These are phyloP conservation scores for Neurospora sp. DNA, from an alignment of 495 filamentous ascomycete genomes.

Conservation along the genomic window DNA sequence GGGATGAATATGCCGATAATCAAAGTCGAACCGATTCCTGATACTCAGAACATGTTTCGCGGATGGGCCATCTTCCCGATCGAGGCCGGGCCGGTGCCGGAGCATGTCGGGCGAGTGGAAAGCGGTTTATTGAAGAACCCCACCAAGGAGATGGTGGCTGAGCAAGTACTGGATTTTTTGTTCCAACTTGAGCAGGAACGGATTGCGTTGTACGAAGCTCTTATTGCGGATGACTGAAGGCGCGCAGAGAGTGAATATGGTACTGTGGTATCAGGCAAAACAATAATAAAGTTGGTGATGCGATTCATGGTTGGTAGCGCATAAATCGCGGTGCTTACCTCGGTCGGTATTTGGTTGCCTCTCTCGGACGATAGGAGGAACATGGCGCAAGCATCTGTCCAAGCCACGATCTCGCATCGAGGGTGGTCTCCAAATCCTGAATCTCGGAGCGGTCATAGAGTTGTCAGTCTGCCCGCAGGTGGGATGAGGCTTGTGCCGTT, in stretches of 20 bases:
- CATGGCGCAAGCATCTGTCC: neutral
- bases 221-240: neutral
- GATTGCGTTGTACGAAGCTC: neutral
- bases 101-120: slow-evolving; percentile 12
- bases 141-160: slow-evolving; percentile 22
- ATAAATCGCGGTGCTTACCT: neutral
- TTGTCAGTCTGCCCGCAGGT: neutral
- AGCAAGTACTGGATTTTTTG: slow-evolving; percentile 17
- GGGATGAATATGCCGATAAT: slow-evolving; percentile 7
- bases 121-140: slow-evolving; percentile 14
- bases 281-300: neutral
- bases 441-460: neutral
- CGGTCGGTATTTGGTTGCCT: neutral
- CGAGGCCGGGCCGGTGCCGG: slow-evolving; percentile 10
- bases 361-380: neutral
- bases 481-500: neutral
- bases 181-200: slow-evolving; percentile 7
- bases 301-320: neutral
- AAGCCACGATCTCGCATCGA: neutral
- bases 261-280: neutral
- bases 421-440: no score
- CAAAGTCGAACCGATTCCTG: neutral
- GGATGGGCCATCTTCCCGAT: slow-evolving; percentile 13
- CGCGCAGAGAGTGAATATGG: neutral
- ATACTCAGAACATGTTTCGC: slow-evolving; percentile 6